Evolutionary conservation across 73 alveolate species (phyloP).

Genomic region (Tetrahymena malaccensis): DNA sequence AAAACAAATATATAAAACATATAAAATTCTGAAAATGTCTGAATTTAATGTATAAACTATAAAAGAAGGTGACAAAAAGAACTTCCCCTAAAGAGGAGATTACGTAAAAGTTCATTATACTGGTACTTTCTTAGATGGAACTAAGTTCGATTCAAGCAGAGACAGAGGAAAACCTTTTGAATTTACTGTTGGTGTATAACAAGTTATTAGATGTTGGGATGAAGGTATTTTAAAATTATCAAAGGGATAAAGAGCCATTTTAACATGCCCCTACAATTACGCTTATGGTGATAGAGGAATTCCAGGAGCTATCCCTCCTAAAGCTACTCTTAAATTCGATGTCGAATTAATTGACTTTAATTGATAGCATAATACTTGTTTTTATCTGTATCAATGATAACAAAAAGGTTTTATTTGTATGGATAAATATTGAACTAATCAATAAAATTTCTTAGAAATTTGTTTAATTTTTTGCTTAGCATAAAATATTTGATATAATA

Average conservation of each 20-base stretch:
- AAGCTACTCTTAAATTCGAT: conserved; percentile 81
- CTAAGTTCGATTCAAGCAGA: conserved; percentile 84
- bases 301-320: conserved; percentile 90
- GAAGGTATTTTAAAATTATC: conserved; percentile 82
- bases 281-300: conserved; percentile 93
- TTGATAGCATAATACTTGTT: neutral
- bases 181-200: conserved; percentile 86
- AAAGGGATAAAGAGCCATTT: conserved; percentile 72
- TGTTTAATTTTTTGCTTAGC: too few relatives aligned
- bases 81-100: conserved; percentile 86
- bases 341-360: conserved; percentile 66
- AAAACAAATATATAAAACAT: too few relatives aligned
- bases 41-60: conserved; percentile 49
- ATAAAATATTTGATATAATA: too few relatives aligned
- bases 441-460: too few relatives aligned
- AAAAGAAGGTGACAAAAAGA: conserved; percentile 85
- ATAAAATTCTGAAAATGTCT: neutral
- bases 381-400: neutral
- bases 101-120: conserved; percentile 80
- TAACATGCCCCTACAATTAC: conserved; percentile 77
- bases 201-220: conserved; percentile 97
- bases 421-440: too few relatives aligned
- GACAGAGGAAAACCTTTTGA: conserved; percentile 84
- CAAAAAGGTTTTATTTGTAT: too few relatives aligned
- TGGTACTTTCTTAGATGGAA: conserved; percentile 86